Evolutionary conservation across 2,329 filamentous ascomycete species (phyloP), one percentile per base, ranked within the genome.

Genomic region (Venturia oleaginea): DNA sequence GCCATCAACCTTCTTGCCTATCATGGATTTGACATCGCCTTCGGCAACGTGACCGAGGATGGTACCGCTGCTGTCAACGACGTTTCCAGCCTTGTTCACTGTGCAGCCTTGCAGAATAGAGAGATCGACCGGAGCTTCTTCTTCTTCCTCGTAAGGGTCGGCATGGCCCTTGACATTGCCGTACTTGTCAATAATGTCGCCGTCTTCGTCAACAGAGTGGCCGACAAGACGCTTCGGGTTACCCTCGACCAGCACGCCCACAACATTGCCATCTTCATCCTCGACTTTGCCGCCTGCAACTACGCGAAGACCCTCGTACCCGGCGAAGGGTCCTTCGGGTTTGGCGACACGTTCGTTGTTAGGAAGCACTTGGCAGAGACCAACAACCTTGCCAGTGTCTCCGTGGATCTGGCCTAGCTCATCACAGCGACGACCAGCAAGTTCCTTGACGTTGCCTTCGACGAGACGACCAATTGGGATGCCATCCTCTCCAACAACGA

Each of bases 181-280:
- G 71, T 91, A 92, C 73, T 86, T 86, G 78, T 94, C 91, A 64
- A 89, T 80, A 38, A 95, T 86, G 65, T 94, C 90, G 43, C 91
- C 91, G 67, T 95, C 90, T 67, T 91, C 87, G 65, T 94, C 91
- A 22, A 94, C 90, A 10, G 80, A 71, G 59, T 90, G 87, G 19
- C 91, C 91, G 43, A 87, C 84, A 0, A 95, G 82, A 62, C 81
- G 79, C 81, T 91, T 91, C 42, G 82, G 74, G 64, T 95, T 88
- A 2, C 90, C 91, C 59, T 86, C 84, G 3, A 83, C 79, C 46
- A 93, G 81, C 51, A 87, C 81, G 27, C 91, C 91, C 59, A 94
- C 89, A 30, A 89, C 81, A 67, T 89, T 85, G 42, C 88, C 90
- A 81, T 96, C 81, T 82, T 87, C 74, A 84, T 96, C 82, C 80